Evolutionary conservation across 2,329 filamentous ascomycete species (phyloP).

Genomic region (Teratosphaeria pseudoeucalypti): DNA sequence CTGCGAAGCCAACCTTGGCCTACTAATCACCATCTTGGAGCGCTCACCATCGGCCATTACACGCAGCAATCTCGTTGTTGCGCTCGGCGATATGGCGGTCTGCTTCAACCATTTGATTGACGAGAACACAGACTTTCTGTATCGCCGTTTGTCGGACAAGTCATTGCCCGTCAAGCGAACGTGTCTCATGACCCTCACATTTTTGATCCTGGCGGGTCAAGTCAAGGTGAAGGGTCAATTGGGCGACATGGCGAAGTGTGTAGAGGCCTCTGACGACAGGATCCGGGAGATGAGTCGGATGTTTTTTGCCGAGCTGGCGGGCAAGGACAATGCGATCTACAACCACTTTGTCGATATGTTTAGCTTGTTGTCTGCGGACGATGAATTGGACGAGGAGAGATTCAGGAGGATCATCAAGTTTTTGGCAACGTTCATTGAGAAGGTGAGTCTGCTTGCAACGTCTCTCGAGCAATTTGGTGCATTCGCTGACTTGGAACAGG

Average conservation of each 20-base stretch:
- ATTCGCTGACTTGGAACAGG: slow-evolving; percentile 41
- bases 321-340: slow-evolving; percentile 97
- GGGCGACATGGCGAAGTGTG: slow-evolving; percentile 97
- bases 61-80: slow-evolving; percentile 91
- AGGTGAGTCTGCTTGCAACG: slow-evolving; percentile 47
- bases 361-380: slow-evolving; percentile 75
- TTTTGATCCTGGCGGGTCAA: slow-evolving; percentile 91
- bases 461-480: not conserved
- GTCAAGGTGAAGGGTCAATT: slow-evolving; percentile 99
- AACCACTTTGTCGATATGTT: slow-evolving; percentile 99
- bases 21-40: slow-evolving; percentile 97
- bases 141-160: slow-evolving; percentile 79
- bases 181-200: slow-evolving; percentile 96
- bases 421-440: slow-evolving; percentile 90
- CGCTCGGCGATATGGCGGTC: slow-evolving; percentile 96
- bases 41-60: slow-evolving; percentile 85
- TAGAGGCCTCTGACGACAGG: slow-evolving; percentile 89
- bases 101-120: slow-evolving; percentile 99
- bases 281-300: slow-evolving; percentile 90
- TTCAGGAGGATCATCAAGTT: slow-evolving; percentile 85
- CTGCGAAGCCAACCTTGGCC: slow-evolving; percentile 82
- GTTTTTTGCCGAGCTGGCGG: slow-evolving; percentile 97
- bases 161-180: slow-evolving; percentile 91
- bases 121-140: slow-evolving; percentile 97
- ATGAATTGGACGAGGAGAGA: slow-evolving; percentile 69